Evolutionary conservation across 2,329 filamentous ascomycete genomes (phyloP).

Genomic region (Dendrostoma leiphaemia): DNA sequence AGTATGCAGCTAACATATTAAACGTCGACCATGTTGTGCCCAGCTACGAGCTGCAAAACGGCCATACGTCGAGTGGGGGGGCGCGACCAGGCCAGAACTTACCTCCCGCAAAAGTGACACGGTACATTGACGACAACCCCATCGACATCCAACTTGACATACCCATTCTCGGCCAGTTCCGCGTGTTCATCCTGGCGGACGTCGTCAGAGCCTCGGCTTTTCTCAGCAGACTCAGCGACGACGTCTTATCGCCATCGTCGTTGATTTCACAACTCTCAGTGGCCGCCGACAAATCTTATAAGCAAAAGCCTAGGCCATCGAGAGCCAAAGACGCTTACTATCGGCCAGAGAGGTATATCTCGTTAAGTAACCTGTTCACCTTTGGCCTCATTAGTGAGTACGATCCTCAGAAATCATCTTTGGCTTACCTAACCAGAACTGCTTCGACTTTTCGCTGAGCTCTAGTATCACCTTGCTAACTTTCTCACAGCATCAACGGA

Average conservation of each 20-base stretch:
- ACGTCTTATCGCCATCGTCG: constrained; percentile 48
- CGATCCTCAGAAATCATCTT: not conserved
- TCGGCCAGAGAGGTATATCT: constrained; percentile 66
- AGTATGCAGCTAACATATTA: constrained; percentile 25
- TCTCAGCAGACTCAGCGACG: constrained; percentile 36
- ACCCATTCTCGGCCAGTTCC: constrained; percentile 51
- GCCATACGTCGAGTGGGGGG: constrained; percentile 18
- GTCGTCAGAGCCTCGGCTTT: constrained; percentile 8
- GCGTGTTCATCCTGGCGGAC: constrained; percentile 44
- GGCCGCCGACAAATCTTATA: constrained; percentile 61
- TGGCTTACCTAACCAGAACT: not conserved
- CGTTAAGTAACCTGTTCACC: constrained; percentile 67
- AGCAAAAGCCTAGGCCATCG: constrained; percentile 51
- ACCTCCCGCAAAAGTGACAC: constrained; percentile 46
- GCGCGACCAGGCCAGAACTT: constrained; percentile 31
- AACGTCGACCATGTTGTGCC: not conserved
- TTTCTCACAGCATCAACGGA: constrained; percentile 19
- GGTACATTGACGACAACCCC: constrained; percentile 53
- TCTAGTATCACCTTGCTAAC: not conserved
- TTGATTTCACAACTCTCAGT: constrained; percentile 59
- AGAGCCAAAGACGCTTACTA: constrained; percentile 64
- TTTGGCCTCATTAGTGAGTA: constrained; percentile 65
- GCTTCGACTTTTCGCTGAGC: no score
- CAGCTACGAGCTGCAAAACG: constrained; percentile 3
- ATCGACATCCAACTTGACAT: constrained; percentile 54